Evolutionary conservation across 208 protist genomes (phyloP), one percentile per base, ranked within the genome.

Genomic region (Acanthamoeba triangularis): DNA sequence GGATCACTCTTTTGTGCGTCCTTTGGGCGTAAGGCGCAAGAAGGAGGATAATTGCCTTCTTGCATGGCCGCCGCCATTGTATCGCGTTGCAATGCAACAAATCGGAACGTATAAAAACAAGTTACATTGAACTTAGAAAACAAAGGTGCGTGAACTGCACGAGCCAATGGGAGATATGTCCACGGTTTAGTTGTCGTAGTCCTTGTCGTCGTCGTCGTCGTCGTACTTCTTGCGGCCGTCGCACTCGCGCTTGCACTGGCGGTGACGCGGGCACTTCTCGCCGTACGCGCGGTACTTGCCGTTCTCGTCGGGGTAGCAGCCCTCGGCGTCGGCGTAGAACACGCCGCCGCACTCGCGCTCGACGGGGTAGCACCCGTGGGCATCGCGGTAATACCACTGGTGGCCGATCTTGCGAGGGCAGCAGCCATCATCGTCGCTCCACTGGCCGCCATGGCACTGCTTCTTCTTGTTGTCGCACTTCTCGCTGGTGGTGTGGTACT

Each of bases 171-270:
- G n/a, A n/a, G n/a, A n/a, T n/a, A n/a, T n/a, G n/a, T n/a, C n/a
- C n/a, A n/a, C n/a, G n/a, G n/a, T n/a, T n/a, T n/a, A n/a, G n/a
- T n/a, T n/a, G n/a, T n/a, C n/a, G n/a, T 47, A 47, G 41, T 47
- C 41, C 41, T 47, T 47, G 41, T 47, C 41, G 41, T 47, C 41
- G 54, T 61, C 20, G 37, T 41, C 37, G 37, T 41, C 37, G 37
- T 41, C 37, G 37, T 41, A 3, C 37, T 41, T 41, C 37, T 41
- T 41, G 25, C 28, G 1, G 33, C 65, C 65, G 28, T 74, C 65
- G 65, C 65, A 74, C 33, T 74, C 65, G 28, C 18, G 18, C 65
- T 74, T 74, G 65, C 65, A 74, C 65, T 74, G 25, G n/a, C 65
- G 25, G 11, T 74, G 18, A 13, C 13, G 13, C 8, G 65, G 65